A percentile compares a stretch with the other conserved stretches of the same genome.
phyloP scores from a whole-genome alignment of 2,329 filamentous ascomycete species.

The Lecanicillium sp. region DNA sequence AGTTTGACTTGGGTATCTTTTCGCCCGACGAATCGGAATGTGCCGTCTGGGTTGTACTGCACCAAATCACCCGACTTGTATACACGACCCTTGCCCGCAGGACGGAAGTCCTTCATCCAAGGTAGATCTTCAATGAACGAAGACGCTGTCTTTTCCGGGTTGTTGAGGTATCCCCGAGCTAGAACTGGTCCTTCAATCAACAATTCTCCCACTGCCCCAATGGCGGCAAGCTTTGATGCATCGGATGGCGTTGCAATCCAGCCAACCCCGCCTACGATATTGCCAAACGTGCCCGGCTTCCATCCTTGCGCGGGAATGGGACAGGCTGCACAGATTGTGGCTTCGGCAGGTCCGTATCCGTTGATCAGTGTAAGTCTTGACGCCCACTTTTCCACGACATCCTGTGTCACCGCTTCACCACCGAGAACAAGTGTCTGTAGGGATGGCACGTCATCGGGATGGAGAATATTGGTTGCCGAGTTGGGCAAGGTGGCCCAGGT shows the following conservation, averaged over 20 bases:
- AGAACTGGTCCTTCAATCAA: conserved; percentile 42
- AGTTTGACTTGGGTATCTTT: conserved; percentile 57
- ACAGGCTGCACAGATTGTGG: no score
- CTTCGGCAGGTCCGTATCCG: conserved; percentile 34
- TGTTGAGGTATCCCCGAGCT: conserved; percentile 31
- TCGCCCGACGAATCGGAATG: conserved; percentile 44
- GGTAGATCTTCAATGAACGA: conserved; percentile 6
- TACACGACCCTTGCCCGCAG: conserved; percentile 10
- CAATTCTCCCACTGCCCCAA: conserved; percentile 31
- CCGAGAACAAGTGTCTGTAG: conserved; percentile 5
- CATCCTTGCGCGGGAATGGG: no score
- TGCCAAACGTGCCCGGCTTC: no score
- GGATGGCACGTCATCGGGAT: conserved; percentile 1
- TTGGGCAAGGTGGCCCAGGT: conserved; percentile 40
- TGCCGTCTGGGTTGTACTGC: conserved; percentile 22
- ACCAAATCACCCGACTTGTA: conserved; percentile 42
- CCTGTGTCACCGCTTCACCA: conserved; percentile 12
- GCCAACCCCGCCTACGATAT: background rate
- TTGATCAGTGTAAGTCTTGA: conserved; percentile 24
- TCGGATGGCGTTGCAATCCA: conserved; percentile 25
- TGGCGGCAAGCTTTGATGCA: conserved; percentile 22
- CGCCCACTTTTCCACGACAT: conserved; percentile 11
- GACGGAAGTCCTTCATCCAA: background rate
- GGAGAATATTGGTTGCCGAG: background rate
- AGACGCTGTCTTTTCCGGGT: conserved; percentile 8